Evolutionary conservation across 805 yeast species (phyloP).

Genomic region (Cyberlindnera euphorbiae): DNA sequence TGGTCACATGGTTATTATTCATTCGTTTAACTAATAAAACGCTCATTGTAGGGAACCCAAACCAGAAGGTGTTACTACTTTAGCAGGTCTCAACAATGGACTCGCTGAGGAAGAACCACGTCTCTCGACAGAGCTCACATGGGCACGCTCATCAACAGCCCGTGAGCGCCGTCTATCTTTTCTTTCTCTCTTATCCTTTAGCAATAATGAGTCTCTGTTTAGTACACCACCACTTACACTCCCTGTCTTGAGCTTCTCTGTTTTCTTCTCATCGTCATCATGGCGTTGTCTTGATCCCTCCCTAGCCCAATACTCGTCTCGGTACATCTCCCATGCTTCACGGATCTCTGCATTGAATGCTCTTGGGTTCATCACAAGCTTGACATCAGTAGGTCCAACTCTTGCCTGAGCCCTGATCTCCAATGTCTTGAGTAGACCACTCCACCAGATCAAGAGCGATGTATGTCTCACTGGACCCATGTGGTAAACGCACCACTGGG

Average conservation of each 20-base stretch:
- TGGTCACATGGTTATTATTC: too few relatives aligned
- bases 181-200: slow-evolving; percentile 36
- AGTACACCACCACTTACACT: slow-evolving; percentile 16
- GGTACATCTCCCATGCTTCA: slow-evolving; percentile 91
- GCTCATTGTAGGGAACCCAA: too few relatives aligned
- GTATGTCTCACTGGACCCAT: slow-evolving; percentile 15
- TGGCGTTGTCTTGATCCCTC: slow-evolving; percentile 65
- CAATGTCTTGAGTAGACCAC: slow-evolving; percentile 12
- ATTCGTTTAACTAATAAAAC: too few relatives aligned
- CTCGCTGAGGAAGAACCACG: slow-evolving; percentile 1
- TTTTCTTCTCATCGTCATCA: slow-evolving; percentile 6
- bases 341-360: slow-evolving; percentile 77
- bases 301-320: slow-evolving; percentile 90
- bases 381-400: slow-evolving; percentile 75
- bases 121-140: background rate
- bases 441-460: slow-evolving; percentile 9
- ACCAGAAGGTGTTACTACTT: background rate
- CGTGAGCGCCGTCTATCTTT: slow-evolving; percentile 34
- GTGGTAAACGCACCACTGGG: slow-evolving; percentile 1
- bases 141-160: slow-evolving; percentile 10
- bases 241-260: slow-evolving; percentile 9
- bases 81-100: slow-evolving; percentile 3
- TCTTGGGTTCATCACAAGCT: slow-evolving; percentile 74
- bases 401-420: slow-evolving; percentile 48
- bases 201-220: slow-evolving; percentile 28